Evolutionary conservation across 2,329 filamentous ascomycete species (phyloP), one percentile per base, ranked within the genome.

Genomic region (Paecilomyces fulvus): DNA sequence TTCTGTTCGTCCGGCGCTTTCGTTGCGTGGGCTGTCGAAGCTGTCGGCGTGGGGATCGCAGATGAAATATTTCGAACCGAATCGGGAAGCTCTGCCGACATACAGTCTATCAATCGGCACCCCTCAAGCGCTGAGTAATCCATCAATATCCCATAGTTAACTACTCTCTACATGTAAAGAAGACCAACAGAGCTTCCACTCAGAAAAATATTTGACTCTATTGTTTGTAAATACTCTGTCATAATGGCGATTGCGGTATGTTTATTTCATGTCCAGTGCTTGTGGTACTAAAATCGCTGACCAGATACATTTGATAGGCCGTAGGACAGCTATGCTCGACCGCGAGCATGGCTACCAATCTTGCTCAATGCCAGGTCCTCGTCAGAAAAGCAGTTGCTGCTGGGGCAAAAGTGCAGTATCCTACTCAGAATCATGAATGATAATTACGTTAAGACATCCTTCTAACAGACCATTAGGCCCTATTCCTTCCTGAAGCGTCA

Each of bases 241-340:
- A 43, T 17, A n/a, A 61, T 61, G 60, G 52, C 60, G 48, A 60
- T 59, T 54, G 60, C 56, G 25, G 60, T 61, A 56, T 37, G 54
- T n/a, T n/a, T 30, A n/a, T 28, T 28, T 12, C 31, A 43, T 20
- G 37, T 9, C 37, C 6, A 43, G 37, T 9, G 20, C 37, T 43
- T 43, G n/a, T 43, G 2, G 37, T 30, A 3, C 31, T 52, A 62
- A 62, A 46, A 64, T 55, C 28, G 52, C 54, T 58, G 53, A 60
- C 48, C 37, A 50, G 25, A 56, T 52, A 21, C 52, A 25, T 53
- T 43, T 57, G 46, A 54, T 65, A 95, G 90, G 91, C 91, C 62
- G 80, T 96, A 50, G 92, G 91, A 31, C 92, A 96, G 75, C 84
- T 96, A 73, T 92, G 90, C 75, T 92, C 91, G 37, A 95, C 90